Percentiles rank a stretch among this genome's conserved stretches.
These are phyloP conservation scores for Fusarium annulatum DNA, from an alignment of 2,329 filamentous ascomycete genomes.

Conservation along the genomic window DNA sequence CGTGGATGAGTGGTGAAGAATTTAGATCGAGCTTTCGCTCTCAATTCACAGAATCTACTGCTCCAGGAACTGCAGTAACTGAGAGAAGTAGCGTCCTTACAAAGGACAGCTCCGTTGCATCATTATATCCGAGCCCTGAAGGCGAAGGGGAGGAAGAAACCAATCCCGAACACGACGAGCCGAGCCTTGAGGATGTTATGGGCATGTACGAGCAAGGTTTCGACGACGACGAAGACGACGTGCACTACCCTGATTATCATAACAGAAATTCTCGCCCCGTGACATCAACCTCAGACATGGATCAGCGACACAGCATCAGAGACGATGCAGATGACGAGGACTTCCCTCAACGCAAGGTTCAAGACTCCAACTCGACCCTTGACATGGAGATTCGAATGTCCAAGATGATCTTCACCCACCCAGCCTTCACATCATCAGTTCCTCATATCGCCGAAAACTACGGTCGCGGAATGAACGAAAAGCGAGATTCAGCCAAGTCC, in stretches of 20 bases:
- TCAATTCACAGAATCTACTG: constrained; percentile 64
- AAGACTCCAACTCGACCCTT: constrained; percentile 45
- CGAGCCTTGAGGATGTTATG: constrained; percentile 75
- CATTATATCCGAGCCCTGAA: constrained; percentile 53
- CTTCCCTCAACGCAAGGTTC: constrained; percentile 27
- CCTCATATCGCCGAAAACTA: constrained; percentile 51
- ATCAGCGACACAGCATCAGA: constrained; percentile 16
- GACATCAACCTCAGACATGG: constrained; percentile 53
- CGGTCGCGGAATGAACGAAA: constrained; percentile 48
- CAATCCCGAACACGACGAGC: constrained; percentile 62
- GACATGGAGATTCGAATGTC: constrained; percentile 55
- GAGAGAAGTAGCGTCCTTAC: constrained; percentile 86
- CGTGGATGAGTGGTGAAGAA: constrained; percentile 64
- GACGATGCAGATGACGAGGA: constrained; percentile 34
- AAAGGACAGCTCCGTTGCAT: constrained; percentile 80
- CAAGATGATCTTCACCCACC: constrained; percentile 54
- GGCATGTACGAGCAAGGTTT: constrained; percentile 76
- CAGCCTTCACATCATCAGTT: constrained; percentile 54
- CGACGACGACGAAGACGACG: constrained; percentile 56
- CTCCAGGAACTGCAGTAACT: constrained; percentile 73
- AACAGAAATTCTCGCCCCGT: constrained; percentile 42
- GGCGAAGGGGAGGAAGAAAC: constrained; percentile 47
- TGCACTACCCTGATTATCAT: constrained; percentile 44
- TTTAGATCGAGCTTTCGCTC: constrained; percentile 67
- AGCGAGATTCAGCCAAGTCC: constrained; percentile 65